Percentiles rank a stretch among this genome's conserved stretches.
Evolutionary conservation across 805 yeast genomes (phyloP).

Genomic region (Cyberlindnera subsufficiens): DNA sequence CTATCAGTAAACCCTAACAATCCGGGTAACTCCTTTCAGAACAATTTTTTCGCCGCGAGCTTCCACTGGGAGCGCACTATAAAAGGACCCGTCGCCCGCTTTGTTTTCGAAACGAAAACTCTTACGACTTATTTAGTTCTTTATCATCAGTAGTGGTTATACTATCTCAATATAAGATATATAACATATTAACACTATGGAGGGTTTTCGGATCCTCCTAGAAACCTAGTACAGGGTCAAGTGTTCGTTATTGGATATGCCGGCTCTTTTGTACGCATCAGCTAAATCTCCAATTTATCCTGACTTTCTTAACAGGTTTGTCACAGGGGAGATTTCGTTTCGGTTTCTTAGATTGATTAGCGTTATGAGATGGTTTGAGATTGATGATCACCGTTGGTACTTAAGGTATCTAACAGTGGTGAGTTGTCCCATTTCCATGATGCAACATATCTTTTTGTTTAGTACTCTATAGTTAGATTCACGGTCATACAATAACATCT

Average conservation of each 20-base stretch:
- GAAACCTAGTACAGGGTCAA: constrained; percentile 23
- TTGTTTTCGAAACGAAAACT: constrained; percentile 1
- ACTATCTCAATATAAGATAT: constrained; percentile 59
- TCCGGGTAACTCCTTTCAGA: constrained; percentile 12
- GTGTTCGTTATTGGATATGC: constrained; percentile 23
- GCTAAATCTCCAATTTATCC: constrained; percentile 50
- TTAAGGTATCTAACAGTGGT: constrained; percentile 20
- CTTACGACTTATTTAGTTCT: constrained; percentile 23
- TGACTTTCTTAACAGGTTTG: constrained; percentile 72
- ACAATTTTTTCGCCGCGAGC: not conserved
- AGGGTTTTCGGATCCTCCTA: constrained; percentile 15
- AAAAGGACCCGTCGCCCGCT: constrained; percentile 25
- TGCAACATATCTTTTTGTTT: constrained; percentile 18
- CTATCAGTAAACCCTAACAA: constrained; percentile 4
- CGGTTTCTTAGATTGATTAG: constrained; percentile 57
- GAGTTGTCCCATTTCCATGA: constrained; percentile 22
- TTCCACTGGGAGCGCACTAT: constrained; percentile 16
- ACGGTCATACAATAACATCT: not conserved
- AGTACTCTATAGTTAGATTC: constrained; percentile 1
- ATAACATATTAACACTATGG: constrained; percentile 38
- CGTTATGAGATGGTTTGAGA: constrained; percentile 21
- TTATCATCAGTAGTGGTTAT: constrained; percentile 78
- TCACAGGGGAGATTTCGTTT: constrained; percentile 69
- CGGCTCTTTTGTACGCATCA: constrained; percentile 33
- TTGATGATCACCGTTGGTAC: constrained; percentile 15